These are phyloP conservation scores for Kodamaea suecica DNA, from an alignment of 1,139 yeast genomes.

Conservation along the genomic window DNA sequence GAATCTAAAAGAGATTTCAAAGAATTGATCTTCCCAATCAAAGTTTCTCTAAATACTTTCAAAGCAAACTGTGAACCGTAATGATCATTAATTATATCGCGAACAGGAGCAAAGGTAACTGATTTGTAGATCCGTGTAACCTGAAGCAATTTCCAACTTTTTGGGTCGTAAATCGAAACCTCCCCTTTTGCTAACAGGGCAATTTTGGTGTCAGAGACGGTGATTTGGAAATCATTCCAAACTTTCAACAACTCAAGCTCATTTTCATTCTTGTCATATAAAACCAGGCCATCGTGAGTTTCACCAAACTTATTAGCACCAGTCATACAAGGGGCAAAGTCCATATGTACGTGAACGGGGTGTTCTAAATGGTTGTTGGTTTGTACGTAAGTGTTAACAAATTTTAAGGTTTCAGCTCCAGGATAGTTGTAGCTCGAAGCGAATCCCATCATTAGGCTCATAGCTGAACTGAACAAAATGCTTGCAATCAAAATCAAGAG, in stretches of 20 bases:
- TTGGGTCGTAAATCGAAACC: constrained; percentile 13
- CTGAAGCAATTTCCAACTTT: constrained; percentile 28
- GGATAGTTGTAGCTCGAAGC: constrained; percentile 81
- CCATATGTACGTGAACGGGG: constrained; percentile 58
- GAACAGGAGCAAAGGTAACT: constrained; percentile 17
- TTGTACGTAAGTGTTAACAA: constrained; percentile 47
- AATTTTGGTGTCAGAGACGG: constrained; percentile 47
- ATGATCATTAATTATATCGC: constrained; percentile 7
- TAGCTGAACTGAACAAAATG: constrained; percentile 29
- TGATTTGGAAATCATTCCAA: constrained; percentile 58
- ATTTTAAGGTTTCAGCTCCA: constrained; percentile 72
- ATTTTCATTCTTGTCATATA: constrained; percentile 75
- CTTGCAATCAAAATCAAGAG: constrained; percentile 29
- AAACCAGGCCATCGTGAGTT: constrained; percentile 37
- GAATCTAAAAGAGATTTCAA: constrained; percentile 19
- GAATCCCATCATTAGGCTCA: constrained; percentile 56
- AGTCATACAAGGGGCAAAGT: constrained; percentile 81
- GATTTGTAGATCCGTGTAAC: constrained; percentile 22
- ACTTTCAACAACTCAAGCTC: constrained; percentile 27
- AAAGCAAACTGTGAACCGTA: constrained; percentile 8
- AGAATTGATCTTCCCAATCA: constrained; percentile 16
- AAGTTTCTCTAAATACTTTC: constrained; percentile 19
- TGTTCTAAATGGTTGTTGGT: constrained; percentile 12
- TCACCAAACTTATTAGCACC: constrained; percentile 80
- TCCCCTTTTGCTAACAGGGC: constrained; percentile 9